Conservation (phyloP, 176 grass and related monocot genomes). For the Paspalum vaginatum region DNA sequence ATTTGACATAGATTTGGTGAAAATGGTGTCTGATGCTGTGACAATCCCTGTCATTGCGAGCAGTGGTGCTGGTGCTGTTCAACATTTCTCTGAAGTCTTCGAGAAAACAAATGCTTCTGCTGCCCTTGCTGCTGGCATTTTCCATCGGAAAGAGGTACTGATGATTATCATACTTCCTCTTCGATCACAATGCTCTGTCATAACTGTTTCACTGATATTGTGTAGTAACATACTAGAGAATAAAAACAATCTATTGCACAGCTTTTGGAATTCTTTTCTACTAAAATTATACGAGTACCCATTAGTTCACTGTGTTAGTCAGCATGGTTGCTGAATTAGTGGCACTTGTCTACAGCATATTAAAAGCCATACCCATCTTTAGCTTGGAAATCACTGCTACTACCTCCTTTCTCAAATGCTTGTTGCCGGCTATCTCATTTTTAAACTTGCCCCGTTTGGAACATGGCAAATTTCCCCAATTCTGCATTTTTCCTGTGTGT, state of each 20-base stretch:
- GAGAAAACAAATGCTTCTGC: conserved; percentile 90
- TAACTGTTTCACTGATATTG: not conserved
- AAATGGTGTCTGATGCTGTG: conserved; percentile 88
- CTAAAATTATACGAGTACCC: conserved; percentile 13
- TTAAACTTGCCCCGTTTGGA: no score
- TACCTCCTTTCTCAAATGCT: not conserved
- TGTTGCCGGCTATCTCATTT: no score
- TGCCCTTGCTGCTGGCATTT: conserved; percentile 96
- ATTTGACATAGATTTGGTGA: conserved; percentile 95
- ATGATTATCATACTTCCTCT: conserved; percentile 18
- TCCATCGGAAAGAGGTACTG: conserved; percentile 90
- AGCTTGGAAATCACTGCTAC: not conserved
- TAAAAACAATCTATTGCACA: not conserved
- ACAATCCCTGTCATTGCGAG: conserved; percentile 96
- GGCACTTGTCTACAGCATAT: not conserved
- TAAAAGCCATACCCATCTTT: not conserved
- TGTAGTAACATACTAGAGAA: not conserved
- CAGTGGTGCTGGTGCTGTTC: conserved; percentile 71
- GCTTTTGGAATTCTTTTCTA: not conserved
- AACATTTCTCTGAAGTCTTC: conserved; percentile 92
- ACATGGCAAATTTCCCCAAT: no score
- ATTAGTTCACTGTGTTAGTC: conserved; percentile 15
- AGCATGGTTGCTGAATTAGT: not conserved
- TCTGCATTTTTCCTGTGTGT: no score
- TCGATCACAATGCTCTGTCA: conserved; percentile 9